Evolutionary conservation across 2,329 filamentous ascomycete genomes (phyloP).

Genomic region (Aspergillus niger): DNA sequence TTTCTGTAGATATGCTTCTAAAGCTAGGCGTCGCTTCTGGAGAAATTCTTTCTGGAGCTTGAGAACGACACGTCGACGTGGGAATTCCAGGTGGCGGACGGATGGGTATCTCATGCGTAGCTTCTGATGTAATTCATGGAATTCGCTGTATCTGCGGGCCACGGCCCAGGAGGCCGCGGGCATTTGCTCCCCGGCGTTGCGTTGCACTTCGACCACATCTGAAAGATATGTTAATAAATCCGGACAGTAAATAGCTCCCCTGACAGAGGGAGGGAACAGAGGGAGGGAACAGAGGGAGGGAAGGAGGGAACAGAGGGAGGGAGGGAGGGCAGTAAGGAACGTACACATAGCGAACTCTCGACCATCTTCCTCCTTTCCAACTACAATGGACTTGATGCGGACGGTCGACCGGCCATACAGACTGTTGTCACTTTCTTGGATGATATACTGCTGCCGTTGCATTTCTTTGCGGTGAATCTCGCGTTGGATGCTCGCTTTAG

Average conservation of each 20-base stretch:
- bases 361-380: slow-evolving; percentile 87
- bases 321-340: slow-evolving; percentile 24
- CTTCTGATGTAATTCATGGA: slow-evolving; percentile 90
- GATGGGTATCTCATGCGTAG: slow-evolving; percentile 82
- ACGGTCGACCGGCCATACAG: slow-evolving; percentile 89
- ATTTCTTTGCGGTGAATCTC: slow-evolving; percentile 94
- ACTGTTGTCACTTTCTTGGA: slow-evolving; percentile 97
- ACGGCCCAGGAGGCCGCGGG: slow-evolving; percentile 93
- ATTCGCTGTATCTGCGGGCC: slow-evolving; percentile 92
- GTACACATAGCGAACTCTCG: slow-evolving; percentile 85
- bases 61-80: slow-evolving; percentile 87
- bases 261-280: not conserved
- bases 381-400: slow-evolving; percentile 88
- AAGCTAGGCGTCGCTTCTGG: slow-evolving; percentile 77
- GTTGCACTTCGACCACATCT: slow-evolving; percentile 85
- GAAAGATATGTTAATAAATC: slow-evolving; percentile 20
- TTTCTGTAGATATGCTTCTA: slow-evolving; percentile 82
- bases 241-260: not conserved
- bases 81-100: slow-evolving; percentile 88
- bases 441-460: slow-evolving; percentile 92
- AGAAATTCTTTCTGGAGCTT: slow-evolving; percentile 96
- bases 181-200: slow-evolving; percentile 92
- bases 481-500: slow-evolving; percentile 86
- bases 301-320: too few relatives aligned
- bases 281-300: too few relatives aligned